Conservation (phyloP, 2,329 filamentous ascomycete genomes). For the Sclerotinia borealis region DNA sequence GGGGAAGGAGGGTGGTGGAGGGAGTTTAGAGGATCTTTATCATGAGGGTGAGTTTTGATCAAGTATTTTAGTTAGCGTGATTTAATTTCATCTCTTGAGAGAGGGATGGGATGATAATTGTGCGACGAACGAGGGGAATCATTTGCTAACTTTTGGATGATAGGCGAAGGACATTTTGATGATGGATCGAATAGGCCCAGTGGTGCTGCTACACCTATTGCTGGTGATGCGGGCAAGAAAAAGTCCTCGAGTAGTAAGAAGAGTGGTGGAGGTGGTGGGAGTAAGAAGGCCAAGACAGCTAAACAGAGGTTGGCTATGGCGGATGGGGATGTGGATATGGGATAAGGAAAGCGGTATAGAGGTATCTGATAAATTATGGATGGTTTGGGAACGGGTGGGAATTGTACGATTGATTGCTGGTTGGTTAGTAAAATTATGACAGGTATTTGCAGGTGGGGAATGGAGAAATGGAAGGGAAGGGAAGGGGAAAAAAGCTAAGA, state of each 20-base stretch:
- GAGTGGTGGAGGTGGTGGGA: slow-evolving; percentile 41
- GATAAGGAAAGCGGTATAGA: not conserved
- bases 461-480: not conserved
- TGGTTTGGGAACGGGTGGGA: not conserved
- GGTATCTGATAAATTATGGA: not conserved
- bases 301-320: slow-evolving; percentile 64
- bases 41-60: slow-evolving; percentile 74
- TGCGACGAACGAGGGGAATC: not conserved
- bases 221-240: slow-evolving; percentile 45
- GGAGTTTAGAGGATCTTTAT: slow-evolving; percentile 93
- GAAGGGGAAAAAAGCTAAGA: not conserved
- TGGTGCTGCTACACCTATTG: slow-evolving; percentile 76
- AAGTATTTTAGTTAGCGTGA: slow-evolving; percentile 8
- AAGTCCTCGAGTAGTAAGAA: slow-evolving; percentile 34
- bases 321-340: slow-evolving; percentile 44
- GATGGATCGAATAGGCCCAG: slow-evolving; percentile 75
- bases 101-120: not conserved
- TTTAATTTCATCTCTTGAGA: slow-evolving; percentile 8
- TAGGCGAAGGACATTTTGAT: slow-evolving; percentile 95
- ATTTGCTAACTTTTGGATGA: slow-evolving; percentile 12
- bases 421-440: not conserved
- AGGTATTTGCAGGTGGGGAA: not conserved
- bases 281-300: slow-evolving; percentile 61
- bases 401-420: slow-evolving; percentile 4
- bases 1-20: slow-evolving; percentile 35